A percentile compares a stretch with the other conserved stretches of the same genome.
These are phyloP conservation scores for Sarocladium oryzae DNA, from an alignment of 2,329 filamentous ascomycete species.

Conservation along the genomic window DNA sequence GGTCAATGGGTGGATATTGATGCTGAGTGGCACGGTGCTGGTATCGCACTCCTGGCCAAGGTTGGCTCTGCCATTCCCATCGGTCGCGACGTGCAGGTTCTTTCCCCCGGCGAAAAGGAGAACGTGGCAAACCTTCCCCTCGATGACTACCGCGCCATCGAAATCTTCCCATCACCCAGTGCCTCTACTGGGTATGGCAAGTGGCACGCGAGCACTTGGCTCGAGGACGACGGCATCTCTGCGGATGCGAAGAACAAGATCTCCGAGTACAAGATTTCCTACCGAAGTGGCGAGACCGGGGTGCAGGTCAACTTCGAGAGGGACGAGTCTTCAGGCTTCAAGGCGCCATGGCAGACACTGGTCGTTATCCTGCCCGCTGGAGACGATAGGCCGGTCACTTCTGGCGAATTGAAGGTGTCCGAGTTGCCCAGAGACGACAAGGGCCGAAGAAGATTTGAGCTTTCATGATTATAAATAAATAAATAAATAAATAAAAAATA, in stretches of 20 bases:
- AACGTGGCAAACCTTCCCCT: constrained; percentile 32
- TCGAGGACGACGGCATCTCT: constrained; percentile 33
- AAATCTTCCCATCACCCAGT: constrained; percentile 34
- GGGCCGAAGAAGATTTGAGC: constrained; percentile 17
- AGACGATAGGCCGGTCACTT: constrained; percentile 18
- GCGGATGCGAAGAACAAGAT: constrained; percentile 23
- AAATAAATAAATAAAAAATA: not conserved
- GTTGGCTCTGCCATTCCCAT: constrained; percentile 33
- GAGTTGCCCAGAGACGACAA: constrained; percentile 16
- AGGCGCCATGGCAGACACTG: constrained; percentile 27
- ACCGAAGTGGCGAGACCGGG: constrained; percentile 14
- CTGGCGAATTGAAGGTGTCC: constrained; percentile 9
- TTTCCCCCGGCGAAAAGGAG: constrained; percentile 27
- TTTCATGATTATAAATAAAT: constrained; percentile 10
- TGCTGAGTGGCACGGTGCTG: constrained; percentile 35
- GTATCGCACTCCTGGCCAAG: constrained; percentile 32
- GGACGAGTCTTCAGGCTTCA: constrained; percentile 26
- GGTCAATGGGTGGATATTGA: constrained; percentile 34
- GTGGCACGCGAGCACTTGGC: constrained; percentile 26
- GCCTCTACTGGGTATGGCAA: constrained; percentile 13
- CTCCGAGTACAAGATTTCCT: constrained; percentile 25
- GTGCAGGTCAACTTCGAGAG: constrained; percentile 22
- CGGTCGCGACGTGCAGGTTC: constrained; percentile 29
- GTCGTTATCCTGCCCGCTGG: constrained; percentile 25
- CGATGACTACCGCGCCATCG: constrained; percentile 35